Percentiles rank a stretch among this genome's conserved stretches.
Conservation (phyloP, 2,329 filamentous ascomycete species). For the Xylaria sp. region DNA sequence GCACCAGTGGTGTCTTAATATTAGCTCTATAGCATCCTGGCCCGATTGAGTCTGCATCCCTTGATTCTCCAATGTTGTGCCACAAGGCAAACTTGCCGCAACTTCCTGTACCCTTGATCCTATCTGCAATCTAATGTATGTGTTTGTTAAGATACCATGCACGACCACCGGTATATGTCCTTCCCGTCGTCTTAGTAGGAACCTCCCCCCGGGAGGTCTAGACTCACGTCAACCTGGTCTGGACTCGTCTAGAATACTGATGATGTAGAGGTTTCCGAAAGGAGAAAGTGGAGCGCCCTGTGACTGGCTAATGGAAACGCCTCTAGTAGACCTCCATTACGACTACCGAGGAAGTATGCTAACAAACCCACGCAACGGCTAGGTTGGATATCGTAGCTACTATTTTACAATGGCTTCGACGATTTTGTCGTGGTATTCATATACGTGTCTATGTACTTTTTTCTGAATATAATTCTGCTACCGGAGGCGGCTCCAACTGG, state of each 20-base stretch:
- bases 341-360: neutral
- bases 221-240: neutral
- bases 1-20: too few species aligned
- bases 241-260: neutral
- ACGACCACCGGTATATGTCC: neutral
- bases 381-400: neutral
- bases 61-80: neutral
- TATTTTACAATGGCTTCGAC: neutral
- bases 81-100: neutral
- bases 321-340: neutral
- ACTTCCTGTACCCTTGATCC: neutral
- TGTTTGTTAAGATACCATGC: neutral
- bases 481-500: too few species aligned
- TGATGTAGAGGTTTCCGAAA: slow-evolving; percentile 12
- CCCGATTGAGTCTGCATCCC: neutral
- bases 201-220: neutral
- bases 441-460: too few species aligned
- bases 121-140: neutral
- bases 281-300: slow-evolving; percentile 21
- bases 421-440: neutral
- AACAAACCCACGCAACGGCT: neutral
- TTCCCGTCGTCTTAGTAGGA: neutral
- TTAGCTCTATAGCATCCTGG: neutral
- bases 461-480: too few species aligned
- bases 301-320: neutral